Evolutionary conservation across 306 rosid species (phyloP).

Genomic region (Cicer judaicum): DNA sequence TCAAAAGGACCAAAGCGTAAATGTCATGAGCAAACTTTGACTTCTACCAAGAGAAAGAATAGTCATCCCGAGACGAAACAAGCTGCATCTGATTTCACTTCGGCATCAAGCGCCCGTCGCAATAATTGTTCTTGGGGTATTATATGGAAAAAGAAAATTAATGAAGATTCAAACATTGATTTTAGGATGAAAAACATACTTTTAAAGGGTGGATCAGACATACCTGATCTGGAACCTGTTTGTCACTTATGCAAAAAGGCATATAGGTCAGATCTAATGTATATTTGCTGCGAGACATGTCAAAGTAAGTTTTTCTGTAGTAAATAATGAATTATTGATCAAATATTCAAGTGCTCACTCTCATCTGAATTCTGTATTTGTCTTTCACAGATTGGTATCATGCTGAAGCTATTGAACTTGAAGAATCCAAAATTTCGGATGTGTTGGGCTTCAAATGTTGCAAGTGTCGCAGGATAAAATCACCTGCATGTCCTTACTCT

Average conservation of each 20-base stretch:
- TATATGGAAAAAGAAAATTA: conserved; percentile 82
- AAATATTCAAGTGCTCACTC: neutral
- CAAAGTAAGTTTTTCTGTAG: conserved; percentile 60
- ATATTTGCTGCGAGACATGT: conserved; percentile 82
- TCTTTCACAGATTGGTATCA: conserved; percentile 91
- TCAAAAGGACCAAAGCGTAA: conserved; percentile 59
- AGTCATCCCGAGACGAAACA: conserved; percentile 50
- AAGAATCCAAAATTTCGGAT: conserved; percentile 69
- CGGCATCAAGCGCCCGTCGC: conserved; percentile 53
- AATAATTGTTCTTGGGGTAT: conserved; percentile 79
- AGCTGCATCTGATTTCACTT: conserved; percentile 52
- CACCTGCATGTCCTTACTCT: conserved; percentile 83
- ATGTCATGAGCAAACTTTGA: conserved; percentile 45
- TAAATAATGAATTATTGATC: conserved; percentile 22
- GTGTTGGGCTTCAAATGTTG: conserved; percentile 92
- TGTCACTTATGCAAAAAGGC: conserved; percentile 79
- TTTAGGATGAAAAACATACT: conserved; percentile 78
- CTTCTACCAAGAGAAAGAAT: conserved; percentile 51
- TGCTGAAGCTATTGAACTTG: conserved; percentile 90
- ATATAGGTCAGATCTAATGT: conserved; percentile 78
- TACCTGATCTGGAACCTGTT: conserved; percentile 53
- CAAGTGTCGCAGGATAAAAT: conserved; percentile 90
- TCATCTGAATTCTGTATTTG: conserved; percentile 26
- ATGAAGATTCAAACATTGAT: conserved; percentile 52
- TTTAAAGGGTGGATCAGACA: conserved; percentile 60